Percentiles rank a stretch among this genome's conserved stretches.
These are phyloP conservation scores for Cordyceps fumosorosea DNA, from an alignment of 2,329 filamentous ascomycete species.

Conservation along the genomic window DNA sequence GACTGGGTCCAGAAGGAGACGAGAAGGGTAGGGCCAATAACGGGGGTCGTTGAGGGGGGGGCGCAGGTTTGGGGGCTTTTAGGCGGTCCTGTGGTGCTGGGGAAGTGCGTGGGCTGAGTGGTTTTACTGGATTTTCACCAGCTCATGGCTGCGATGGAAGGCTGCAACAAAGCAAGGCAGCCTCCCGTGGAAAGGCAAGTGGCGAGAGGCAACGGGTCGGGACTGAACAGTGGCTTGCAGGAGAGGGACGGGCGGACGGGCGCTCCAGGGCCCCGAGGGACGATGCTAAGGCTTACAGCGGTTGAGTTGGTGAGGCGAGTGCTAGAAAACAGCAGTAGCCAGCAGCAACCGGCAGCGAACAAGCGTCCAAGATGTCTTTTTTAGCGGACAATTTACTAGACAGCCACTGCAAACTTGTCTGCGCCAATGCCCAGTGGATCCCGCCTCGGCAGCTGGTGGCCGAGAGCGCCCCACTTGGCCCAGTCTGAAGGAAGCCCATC, in stretches of 20 bases:
- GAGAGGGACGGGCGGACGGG: not conserved
- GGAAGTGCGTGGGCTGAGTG: not conserved
- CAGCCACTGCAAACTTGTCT: not conserved
- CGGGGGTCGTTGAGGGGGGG: not conserved
- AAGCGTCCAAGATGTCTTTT: not conserved
- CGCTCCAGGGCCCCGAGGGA: not conserved
- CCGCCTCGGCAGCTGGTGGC: constrained; percentile 6
- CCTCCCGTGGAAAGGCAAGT: not conserved
- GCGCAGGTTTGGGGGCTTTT: not conserved
- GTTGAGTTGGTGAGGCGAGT: not conserved
- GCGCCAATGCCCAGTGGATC: not conserved
- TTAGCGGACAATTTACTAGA: not conserved
- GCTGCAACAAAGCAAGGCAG: not conserved
- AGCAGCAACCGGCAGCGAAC: not conserved
- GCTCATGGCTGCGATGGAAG: not conserved
- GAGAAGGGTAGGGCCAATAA: not conserved
- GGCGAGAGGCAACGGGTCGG: not conserved
- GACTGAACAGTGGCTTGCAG: not conserved
- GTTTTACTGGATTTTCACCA: not conserved
- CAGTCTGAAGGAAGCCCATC: not conserved
- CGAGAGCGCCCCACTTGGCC: not conserved
- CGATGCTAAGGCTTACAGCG: not conserved
- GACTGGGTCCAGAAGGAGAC: constrained; percentile 6
- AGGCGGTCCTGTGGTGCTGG: not conserved
- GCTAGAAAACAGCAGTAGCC: not conserved